Base-by-base conservation (phyloP, 768 basidiomycete species). In the Tulasnella calospora region DNA sequence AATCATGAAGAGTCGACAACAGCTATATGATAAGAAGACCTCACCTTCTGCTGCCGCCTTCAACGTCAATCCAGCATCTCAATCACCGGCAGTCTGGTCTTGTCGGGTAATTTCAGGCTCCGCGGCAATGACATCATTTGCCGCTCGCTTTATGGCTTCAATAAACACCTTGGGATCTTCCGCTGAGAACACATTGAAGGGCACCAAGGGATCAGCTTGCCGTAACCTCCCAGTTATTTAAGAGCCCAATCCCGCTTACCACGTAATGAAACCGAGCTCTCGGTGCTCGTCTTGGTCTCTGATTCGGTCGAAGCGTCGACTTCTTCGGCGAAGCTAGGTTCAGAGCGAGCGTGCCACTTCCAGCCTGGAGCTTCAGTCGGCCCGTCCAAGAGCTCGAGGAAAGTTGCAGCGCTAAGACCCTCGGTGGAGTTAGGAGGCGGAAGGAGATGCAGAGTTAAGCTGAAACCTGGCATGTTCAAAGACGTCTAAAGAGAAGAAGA, bases 81-180 rank as follows among this genome's bases (percentile, higher is more conserved):
- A 96, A 82, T 99, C 96, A 36, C 96, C 96, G 1, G 94, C 93
- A 75, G 98, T 92, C 78, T 89, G 91, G 83, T 99, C 97, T 90
- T 94, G 92, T 27, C 88, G 85, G 19, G 96, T 98, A 79, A 99
- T 95, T 81, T 96, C 95, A 1, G 92, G 90, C 83, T 98, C 96
- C 10, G 92, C 92, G 12, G 84, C 85, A 79, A 95, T 89, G 79
- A 98, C 85, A 1, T 89, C 90, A 27, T 89, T 83, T 80, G 91
- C 92, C 0, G 91, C 92, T 30, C 86, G 85, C 81, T 86, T 85
- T 41, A 96, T 84, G 23, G 88, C 88, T 3, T 82, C 82, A 61
- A 87, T 84, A 83, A 95, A 94, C 9, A 81, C 83, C n/a, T 83
- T 80, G 4, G 87, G 83, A 80, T 93, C 86, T 13, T 83, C 76